Conservation (phyloP, 1,284 basidiomycete genomes). For the Irpex rosettiformis region DNA sequence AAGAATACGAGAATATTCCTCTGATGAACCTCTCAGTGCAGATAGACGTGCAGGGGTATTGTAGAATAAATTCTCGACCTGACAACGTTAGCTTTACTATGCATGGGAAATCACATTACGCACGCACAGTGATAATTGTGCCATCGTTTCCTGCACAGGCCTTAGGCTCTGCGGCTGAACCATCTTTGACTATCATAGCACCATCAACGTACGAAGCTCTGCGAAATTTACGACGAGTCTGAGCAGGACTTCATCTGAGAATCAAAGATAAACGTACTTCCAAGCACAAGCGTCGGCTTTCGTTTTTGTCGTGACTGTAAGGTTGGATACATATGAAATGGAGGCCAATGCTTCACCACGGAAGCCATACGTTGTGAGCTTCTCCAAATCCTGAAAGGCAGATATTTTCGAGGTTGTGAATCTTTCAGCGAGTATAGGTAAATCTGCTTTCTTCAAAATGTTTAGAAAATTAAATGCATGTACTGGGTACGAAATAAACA, state of each 20-base stretch:
- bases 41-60: conserved; percentile 89
- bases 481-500: not conserved
- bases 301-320: conserved; percentile 90
- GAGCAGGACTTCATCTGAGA: conserved; percentile 5
- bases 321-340: conserved; percentile 91
- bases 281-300: conserved; percentile 79
- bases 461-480: not conserved
- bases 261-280: conserved; percentile 60
- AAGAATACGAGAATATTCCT: conserved; percentile 91
- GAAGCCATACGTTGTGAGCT: conserved; percentile 94
- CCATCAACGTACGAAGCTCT: conserved; percentile 86
- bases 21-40: conserved; percentile 81
- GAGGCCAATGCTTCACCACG: conserved; percentile 96
- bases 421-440: conserved; percentile 90
- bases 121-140: conserved; percentile 78
- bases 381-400: conserved; percentile 83
- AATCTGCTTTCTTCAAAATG: conserved; percentile 55
- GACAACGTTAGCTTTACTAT: conserved; percentile 7
- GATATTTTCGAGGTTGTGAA: conserved; percentile 96
- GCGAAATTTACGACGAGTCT: conserved; percentile 1
- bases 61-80: conserved; percentile 97
- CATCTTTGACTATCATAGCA: conserved; percentile 63
- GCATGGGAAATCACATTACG: not conserved
- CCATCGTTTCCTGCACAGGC: conserved; percentile 95
- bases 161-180: conserved; percentile 71